phyloP scores from a whole-genome alignment of 1,284 basidiomycete genomes.

The Ustilago trichophora region DNA sequence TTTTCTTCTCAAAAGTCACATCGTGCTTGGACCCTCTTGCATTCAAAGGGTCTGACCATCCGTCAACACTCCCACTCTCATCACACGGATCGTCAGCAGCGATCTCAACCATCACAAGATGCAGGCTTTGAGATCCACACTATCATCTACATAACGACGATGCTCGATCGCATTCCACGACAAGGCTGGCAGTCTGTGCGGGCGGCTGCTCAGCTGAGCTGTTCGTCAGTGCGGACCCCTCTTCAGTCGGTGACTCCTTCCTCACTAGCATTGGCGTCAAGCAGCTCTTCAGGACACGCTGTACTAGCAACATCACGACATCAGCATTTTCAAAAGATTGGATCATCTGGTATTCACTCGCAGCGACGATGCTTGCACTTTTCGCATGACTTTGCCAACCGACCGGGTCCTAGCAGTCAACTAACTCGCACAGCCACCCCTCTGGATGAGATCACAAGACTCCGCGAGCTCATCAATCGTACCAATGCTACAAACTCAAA shows the following conservation, averaged over 20 bases:
- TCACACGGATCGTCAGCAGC: background rate
- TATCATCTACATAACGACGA: background rate
- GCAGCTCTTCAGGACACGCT: too few species aligned
- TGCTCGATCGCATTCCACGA: conserved; percentile 13
- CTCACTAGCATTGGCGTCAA: too few species aligned
- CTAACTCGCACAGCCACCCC: conserved; percentile 15
- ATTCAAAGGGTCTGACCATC: background rate
- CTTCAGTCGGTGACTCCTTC: background rate
- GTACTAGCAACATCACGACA: too few species aligned
- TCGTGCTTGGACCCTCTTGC: background rate
- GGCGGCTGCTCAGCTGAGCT: conserved; percentile 1
- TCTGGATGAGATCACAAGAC: conserved; percentile 36
- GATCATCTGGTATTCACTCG: too few species aligned
- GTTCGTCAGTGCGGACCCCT: too few species aligned
- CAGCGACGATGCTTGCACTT: conserved; percentile 17
- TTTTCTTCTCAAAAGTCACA: conserved; percentile 2
- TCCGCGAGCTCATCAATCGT: conserved; percentile 42
- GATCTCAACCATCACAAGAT: background rate
- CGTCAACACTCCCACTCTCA: background rate
- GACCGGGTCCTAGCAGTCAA: conserved; percentile 5
- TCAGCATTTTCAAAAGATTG: too few species aligned
- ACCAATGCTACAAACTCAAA: conserved; percentile 42
- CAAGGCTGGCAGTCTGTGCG: conserved; percentile 6
- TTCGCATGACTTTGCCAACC: conserved; percentile 1
- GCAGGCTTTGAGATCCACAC: background rate